These are phyloP conservation scores for Macaranga tanarius DNA, from an alignment of 441 rosid species.

Conservation along the genomic window DNA sequence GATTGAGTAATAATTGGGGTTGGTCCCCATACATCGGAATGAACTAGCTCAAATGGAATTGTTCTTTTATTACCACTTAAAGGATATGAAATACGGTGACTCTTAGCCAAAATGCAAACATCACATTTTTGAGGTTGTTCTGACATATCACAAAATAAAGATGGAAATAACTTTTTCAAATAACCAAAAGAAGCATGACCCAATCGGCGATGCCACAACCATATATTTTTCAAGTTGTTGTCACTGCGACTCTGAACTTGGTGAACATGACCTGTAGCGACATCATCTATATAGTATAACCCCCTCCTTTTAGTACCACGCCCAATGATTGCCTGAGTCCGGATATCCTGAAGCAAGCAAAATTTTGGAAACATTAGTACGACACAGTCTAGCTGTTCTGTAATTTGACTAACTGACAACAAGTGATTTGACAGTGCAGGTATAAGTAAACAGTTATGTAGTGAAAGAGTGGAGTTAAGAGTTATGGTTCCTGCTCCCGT, in stretches of 20 bases:
- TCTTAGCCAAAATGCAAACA: too few species aligned
- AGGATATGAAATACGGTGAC: too few species aligned
- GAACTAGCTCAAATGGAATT: too few species aligned
- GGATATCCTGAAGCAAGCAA: slow-evolving; percentile 1
- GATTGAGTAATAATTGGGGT: too few species aligned
- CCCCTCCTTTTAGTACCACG: too few species aligned
- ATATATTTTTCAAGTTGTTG: not conserved
- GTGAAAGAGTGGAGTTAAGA: not conserved
- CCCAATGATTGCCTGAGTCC: not conserved
- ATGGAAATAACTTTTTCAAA: not conserved
- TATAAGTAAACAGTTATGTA: not conserved
- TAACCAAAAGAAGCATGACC: not conserved
- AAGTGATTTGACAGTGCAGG: not conserved
- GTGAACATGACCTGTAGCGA: not conserved
- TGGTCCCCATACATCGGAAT: too few species aligned
- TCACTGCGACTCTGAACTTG: not conserved
- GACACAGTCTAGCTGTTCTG: not conserved
- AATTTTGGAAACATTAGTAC: not conserved
- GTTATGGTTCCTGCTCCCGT: not conserved
- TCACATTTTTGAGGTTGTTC: too few species aligned
- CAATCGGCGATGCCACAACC: not conserved
- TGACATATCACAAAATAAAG: too few species aligned
- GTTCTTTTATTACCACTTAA: too few species aligned
- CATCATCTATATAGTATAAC: too few species aligned
- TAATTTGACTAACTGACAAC: not conserved